Percentiles rank a stretch among this genome's conserved stretches.
Conservation (phyloP, 768 basidiomycete species). For the Baorangia bicolor region DNA sequence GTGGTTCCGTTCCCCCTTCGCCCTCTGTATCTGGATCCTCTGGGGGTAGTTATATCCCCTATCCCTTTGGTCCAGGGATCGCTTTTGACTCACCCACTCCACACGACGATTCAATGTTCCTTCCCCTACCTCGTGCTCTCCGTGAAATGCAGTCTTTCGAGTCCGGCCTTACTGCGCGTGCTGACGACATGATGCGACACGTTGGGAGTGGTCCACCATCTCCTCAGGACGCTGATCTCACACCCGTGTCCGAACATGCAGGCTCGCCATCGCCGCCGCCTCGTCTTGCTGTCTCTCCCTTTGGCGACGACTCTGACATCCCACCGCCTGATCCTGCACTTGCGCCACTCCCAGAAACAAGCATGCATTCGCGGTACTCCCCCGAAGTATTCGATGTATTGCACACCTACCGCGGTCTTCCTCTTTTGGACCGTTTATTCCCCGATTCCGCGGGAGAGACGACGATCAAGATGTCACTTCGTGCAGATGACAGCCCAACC, state of each 20-base stretch:
- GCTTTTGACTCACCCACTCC: slow-evolving; percentile 58
- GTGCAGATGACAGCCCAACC: slow-evolving; percentile 62
- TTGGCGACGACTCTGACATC: slow-evolving; percentile 31
- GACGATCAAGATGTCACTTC: slow-evolving; percentile 71
- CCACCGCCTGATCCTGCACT: slow-evolving; percentile 27
- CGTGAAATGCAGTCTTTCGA: slow-evolving; percentile 89
- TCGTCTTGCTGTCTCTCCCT: slow-evolving; percentile 26
- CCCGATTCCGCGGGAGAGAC: slow-evolving; percentile 56
- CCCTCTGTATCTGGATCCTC: slow-evolving; percentile 27
- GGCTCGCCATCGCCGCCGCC: slow-evolving; percentile 19
- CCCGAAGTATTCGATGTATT: slow-evolving; percentile 78
- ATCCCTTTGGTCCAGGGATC: slow-evolving; percentile 67
- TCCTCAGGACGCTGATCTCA: not conserved
- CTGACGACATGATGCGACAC: slow-evolving; percentile 36
- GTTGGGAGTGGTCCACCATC: slow-evolving; percentile 14
- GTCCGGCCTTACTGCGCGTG: slow-evolving; percentile 74
- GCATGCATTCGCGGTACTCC: slow-evolving; percentile 62
- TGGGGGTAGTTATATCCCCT: slow-evolving; percentile 33
- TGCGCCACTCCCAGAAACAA: slow-evolving; percentile 45
- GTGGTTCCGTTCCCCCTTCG: slow-evolving; percentile 36
- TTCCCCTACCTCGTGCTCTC: slow-evolving; percentile 53
- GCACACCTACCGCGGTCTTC: slow-evolving; percentile 77
- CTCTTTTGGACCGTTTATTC: slow-evolving; percentile 65
- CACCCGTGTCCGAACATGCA: not conserved
- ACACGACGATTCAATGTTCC: slow-evolving; percentile 40